A percentile compares a stretch with the other conserved stretches of the same genome.
These are phyloP conservation scores for Alnus glutinosa DNA, from an alignment of 306 rosid genomes.

Conservation along the genomic window DNA sequence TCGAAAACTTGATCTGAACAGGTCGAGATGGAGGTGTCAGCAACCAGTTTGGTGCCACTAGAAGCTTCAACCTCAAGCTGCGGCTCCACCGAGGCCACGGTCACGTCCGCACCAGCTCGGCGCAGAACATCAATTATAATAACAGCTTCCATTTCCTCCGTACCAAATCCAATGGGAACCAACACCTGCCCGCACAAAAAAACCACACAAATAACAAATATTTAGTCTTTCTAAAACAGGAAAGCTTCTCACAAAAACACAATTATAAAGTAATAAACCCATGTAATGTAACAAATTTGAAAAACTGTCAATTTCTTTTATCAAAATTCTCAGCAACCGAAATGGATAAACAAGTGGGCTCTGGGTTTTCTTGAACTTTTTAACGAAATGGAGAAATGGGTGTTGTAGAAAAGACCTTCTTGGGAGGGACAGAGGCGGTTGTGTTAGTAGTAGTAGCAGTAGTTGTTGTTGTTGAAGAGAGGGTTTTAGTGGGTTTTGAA, in stretches of 20 bases:
- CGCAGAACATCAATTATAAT: constrained; percentile 80
- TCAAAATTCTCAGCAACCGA: not conserved
- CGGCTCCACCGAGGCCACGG: constrained; percentile 88
- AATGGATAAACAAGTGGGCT: not conserved
- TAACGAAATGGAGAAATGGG: constrained; percentile 6
- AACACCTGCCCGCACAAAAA: constrained; percentile 49
- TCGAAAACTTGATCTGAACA: constrained; percentile 75
- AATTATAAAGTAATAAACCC: not conserved
- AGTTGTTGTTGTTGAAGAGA: constrained; percentile 27
- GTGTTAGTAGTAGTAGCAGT: constrained; percentile 7
- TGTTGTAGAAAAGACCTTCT: constrained; percentile 47
- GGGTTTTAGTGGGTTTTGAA: constrained; percentile 34
- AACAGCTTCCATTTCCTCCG: constrained; percentile 98
- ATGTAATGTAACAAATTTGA: not conserved
- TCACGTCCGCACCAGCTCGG: constrained; percentile 90
- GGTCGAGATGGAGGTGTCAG: constrained; percentile 60
- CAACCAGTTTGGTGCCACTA: constrained; percentile 71
- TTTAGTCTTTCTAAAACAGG: not conserved
- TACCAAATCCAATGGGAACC: constrained; percentile 85
- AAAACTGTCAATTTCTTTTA: not conserved
- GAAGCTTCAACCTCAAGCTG: constrained; percentile 79
- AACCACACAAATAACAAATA: not conserved
- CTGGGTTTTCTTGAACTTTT: not conserved
- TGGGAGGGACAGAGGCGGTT: constrained; percentile 41
- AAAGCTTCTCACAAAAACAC: not conserved